Conservation (phyloP, 2,329 filamentous ascomycete genomes). For the Paraphoma sp. region DNA sequence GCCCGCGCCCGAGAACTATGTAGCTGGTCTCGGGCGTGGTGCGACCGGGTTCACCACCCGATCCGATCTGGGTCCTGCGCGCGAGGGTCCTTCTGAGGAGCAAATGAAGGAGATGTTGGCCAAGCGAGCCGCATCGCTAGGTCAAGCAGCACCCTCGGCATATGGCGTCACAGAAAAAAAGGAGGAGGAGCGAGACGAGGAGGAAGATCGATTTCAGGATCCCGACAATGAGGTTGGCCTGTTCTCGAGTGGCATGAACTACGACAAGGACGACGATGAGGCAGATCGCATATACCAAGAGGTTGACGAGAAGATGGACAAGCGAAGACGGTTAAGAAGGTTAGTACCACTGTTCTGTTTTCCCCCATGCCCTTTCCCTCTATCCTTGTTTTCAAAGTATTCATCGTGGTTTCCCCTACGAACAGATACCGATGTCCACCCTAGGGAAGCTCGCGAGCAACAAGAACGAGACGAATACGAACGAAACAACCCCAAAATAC, state of each 20-base stretch:
- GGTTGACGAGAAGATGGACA: constrained; percentile 97
- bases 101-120: constrained; percentile 98
- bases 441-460: constrained; percentile 91
- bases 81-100: constrained; percentile 94
- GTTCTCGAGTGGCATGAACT: constrained; percentile 87
- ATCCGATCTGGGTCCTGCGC: constrained; percentile 92
- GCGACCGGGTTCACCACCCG: constrained; percentile 98
- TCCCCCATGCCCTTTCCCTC: constrained; percentile 24
- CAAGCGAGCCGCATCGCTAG: constrained; percentile 86
- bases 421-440: constrained; percentile 77
- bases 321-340: constrained; percentile 83
- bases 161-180: constrained; percentile 74
- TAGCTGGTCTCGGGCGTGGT: constrained; percentile 95
- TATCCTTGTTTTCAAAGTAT: constrained; percentile 55
- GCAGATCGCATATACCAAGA: constrained; percentile 95
- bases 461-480: constrained; percentile 95
- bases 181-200: constrained; percentile 68
- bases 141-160: constrained; percentile 72
- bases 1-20: constrained; percentile 69
- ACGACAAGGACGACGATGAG: constrained; percentile 97
- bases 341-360: constrained; percentile 61
- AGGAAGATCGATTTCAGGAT: constrained; percentile 86
- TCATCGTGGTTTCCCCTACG: constrained; percentile 71
- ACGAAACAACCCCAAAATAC: constrained; percentile 96
- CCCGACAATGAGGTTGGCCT: constrained; percentile 96